A percentile compares a stretch with the other conserved stretches of the same genome.
Conservation (phyloP, 2,329 filamentous ascomycete species). For the Scopulariopsis brevicaulis region DNA sequence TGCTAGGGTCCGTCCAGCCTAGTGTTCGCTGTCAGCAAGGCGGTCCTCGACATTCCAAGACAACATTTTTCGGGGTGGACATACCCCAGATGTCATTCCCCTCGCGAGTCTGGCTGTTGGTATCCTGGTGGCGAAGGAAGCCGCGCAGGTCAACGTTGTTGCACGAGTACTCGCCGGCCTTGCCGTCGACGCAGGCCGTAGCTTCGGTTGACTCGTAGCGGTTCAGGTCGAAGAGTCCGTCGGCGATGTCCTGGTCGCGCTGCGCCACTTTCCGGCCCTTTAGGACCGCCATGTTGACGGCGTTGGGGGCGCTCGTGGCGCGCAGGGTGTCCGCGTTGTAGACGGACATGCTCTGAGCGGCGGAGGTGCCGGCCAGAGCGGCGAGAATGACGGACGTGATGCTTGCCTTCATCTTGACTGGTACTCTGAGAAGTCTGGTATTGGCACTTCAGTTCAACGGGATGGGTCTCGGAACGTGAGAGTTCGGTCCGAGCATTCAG, state of each 20-base stretch:
- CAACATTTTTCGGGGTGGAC: too few relatives aligned
- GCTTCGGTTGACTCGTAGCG: slow-evolving; percentile 6
- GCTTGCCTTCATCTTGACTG: background rate
- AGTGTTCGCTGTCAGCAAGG: background rate
- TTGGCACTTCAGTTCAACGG: background rate
- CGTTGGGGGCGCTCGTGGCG: background rate
- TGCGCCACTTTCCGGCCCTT: background rate
- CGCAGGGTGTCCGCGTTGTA: background rate
- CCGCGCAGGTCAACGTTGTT: slow-evolving; percentile 24
- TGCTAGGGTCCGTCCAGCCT: slow-evolving; percentile 5
- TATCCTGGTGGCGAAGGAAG: slow-evolving; percentile 24
- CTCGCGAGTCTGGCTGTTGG: slow-evolving; percentile 21
- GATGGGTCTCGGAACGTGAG: background rate
- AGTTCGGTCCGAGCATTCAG: background rate
- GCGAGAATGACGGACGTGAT: background rate
- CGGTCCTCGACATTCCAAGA: background rate
- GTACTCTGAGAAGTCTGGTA: background rate
- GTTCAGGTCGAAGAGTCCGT: slow-evolving; percentile 10
- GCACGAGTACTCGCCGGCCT: slow-evolving; percentile 22
- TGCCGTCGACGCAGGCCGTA: slow-evolving; percentile 16
- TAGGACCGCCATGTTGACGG: background rate
- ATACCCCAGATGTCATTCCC: slow-evolving; percentile 22
- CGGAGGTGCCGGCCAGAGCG: background rate
- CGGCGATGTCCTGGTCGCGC: background rate
- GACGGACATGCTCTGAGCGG: background rate